Base-by-base conservation (phyloP, 106 monocot species). In the Dendrobium chrysotoxum region DNA sequence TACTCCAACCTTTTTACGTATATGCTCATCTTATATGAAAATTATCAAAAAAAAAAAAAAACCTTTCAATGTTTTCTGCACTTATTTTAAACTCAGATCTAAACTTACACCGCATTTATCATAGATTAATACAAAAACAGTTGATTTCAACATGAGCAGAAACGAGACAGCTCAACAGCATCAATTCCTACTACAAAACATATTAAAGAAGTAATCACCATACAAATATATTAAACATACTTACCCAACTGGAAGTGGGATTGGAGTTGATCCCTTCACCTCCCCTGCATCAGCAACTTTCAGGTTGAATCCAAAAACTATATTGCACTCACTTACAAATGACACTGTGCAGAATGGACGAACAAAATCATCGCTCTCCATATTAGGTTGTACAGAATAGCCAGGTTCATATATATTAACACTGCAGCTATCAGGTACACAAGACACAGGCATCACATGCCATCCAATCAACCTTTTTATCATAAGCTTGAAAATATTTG, bases 341-440 rank as follows among this genome's bases (percentile, higher is more conserved):
- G 99, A 95, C 5, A 91, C 89, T 0, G 90, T 93, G 73, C 89
- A 86, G 45, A 99, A 90, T 31, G 99, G 99, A 26, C 99, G 84
- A 31, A 91, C 75, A 46, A 99, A 99, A 81, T 99, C 99, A 77
- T 93, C 91, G 78, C 84, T 89, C 42, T 95, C 95, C 31, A 95
- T 95, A 75, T 95, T 91, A 45, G 95, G 91, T 20, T 95, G 93
- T 54, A 93, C 91, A 82, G 87, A 95, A 79, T 95, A 93, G 41
- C 90, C 95, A 1, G 84, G 80, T 75, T 93, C 95, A 78, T 95
- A 99, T 13, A 99, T 95, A 66, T 99, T 93, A 39, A 99, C 88
- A 15, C 88, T 93, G 57, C 95, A 99, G 78, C 93, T 91, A 76
- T 99, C 91, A 2, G 99, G 99, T 38, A 99, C 72, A 72, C 88